Percentiles rank a stretch among this genome's conserved stretches.
phyloP scores from a whole-genome alignment of 441 rosid genomes.

The Pelargonium fulgidum region DNA sequence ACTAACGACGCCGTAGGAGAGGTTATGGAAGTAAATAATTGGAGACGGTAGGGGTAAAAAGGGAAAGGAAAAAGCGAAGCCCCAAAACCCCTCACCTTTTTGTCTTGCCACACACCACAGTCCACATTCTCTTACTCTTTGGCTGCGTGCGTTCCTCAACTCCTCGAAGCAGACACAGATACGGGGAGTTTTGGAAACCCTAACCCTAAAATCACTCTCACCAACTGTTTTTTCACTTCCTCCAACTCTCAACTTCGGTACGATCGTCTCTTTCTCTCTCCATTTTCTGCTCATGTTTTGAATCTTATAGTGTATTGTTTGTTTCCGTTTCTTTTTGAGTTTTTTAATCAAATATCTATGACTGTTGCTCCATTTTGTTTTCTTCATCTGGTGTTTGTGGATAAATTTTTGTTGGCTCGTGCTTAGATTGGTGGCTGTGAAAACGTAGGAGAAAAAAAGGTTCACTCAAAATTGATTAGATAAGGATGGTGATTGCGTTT shows the following conservation, averaged over 20 bases:
- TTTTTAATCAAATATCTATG: not conserved
- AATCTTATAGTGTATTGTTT: slow-evolving; percentile 5
- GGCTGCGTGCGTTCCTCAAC: slow-evolving; percentile 25
- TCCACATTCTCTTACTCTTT: not conserved
- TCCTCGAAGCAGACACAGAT: slow-evolving; percentile 68
- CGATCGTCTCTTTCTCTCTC: not conserved
- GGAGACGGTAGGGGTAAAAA: slow-evolving; percentile 5
- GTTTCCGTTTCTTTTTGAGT: slow-evolving; percentile 31
- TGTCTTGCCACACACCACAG: slow-evolving; percentile 5
- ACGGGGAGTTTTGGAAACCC: slow-evolving; percentile 73
- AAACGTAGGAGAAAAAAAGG: not conserved
- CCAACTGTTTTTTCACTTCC: not conserved
- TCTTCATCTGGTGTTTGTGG: not conserved
- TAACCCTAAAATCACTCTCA: slow-evolving; percentile 9
- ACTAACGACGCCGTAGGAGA: not conserved
- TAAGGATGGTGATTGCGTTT: too few relatives aligned
- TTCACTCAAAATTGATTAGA: not conserved
- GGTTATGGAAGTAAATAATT: not conserved
- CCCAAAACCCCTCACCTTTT: slow-evolving; percentile 12
- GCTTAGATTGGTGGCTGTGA: not conserved
- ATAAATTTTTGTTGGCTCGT: not conserved
- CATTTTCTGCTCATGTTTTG: not conserved
- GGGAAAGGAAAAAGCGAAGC: not conserved
- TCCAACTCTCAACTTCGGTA: not conserved
- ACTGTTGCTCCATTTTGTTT: not conserved